Percentiles rank a stretch among this genome's conserved stretches.
phyloP scores from a whole-genome alignment of 1,284 basidiomycete genomes.

The Albatrellus sp. region DNA sequence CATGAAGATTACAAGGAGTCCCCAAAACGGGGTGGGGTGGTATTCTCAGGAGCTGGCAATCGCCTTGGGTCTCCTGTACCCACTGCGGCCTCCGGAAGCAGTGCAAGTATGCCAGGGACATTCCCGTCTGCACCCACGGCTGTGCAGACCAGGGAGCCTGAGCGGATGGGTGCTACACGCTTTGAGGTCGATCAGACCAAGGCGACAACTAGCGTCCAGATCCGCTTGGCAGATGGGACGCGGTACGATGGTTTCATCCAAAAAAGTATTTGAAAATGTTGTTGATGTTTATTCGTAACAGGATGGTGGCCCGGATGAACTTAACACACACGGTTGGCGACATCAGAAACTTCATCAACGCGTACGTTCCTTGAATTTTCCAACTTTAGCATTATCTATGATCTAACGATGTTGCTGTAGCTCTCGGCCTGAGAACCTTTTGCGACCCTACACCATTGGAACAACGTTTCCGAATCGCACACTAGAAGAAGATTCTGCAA shows the following conservation, averaged over 20 bases:
- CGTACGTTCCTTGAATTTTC: constrained; percentile 41
- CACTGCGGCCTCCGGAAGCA: constrained; percentile 17
- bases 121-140: constrained; percentile 29
- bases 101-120: constrained; percentile 40
- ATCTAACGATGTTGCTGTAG: constrained; percentile 24
- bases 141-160: constrained; percentile 19
- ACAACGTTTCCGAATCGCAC: constrained; percentile 81
- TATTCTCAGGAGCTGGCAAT: constrained; percentile 73
- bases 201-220: constrained; percentile 87
- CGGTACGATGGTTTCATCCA: constrained; percentile 28
- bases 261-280: not conserved
- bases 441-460: constrained; percentile 61
- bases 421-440: constrained; percentile 57
- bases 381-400: not conserved
- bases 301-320: constrained; percentile 85
- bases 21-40: constrained; percentile 23
- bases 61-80: constrained; percentile 68
- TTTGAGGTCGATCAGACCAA: constrained; percentile 76
- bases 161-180: constrained; percentile 30
- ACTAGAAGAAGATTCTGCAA: constrained; percentile 55
- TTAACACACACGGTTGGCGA: constrained; percentile 84
- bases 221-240: constrained; percentile 87
- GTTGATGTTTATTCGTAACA: constrained; percentile 15
- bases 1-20: constrained; percentile 65
- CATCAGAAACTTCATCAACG: constrained; percentile 79